phyloP scores from a whole-genome alignment of 768 basidiomycete genomes.

The Lactarius quietus region DNA sequence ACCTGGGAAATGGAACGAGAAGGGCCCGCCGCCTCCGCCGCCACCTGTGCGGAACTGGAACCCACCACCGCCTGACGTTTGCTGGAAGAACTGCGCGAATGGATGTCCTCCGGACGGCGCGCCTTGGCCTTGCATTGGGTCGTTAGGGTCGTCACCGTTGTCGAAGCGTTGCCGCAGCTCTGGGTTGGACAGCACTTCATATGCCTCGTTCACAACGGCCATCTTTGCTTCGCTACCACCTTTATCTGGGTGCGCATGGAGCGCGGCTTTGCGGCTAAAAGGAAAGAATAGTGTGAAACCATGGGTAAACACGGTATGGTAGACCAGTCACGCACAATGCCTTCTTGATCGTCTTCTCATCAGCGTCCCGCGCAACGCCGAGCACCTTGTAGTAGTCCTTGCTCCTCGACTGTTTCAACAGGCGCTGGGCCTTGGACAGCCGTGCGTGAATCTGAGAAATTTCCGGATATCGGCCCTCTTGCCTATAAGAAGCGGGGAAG shows the following conservation, averaged over 20 bases:
- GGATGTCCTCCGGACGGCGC: constrained; percentile 52
- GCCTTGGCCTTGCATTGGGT: constrained; percentile 58
- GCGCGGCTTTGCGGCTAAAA: constrained; percentile 71
- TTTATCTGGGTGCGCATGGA: constrained; percentile 89
- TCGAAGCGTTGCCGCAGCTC: constrained; percentile 88
- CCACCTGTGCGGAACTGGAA: constrained; percentile 31
- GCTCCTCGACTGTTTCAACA: constrained; percentile 83
- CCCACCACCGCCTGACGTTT: constrained; percentile 35
- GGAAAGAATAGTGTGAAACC: constrained; percentile 15
- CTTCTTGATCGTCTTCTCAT: constrained; percentile 88
- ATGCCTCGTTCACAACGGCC: constrained; percentile 93
- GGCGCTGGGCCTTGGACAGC: constrained; percentile 77
- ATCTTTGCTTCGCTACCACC: constrained; percentile 93
- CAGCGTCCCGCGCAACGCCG: constrained; percentile 84
- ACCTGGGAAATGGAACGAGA: constrained; percentile 18
- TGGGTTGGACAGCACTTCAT: constrained; percentile 83
- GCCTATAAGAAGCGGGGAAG: background rate
- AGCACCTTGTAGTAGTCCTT: constrained; percentile 99
- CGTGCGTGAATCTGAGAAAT: constrained; percentile 57
- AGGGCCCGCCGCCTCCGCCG: constrained; percentile 2
- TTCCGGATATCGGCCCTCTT: background rate
- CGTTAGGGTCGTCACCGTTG: constrained; percentile 95
- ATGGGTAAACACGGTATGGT: background rate
- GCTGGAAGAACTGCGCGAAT: constrained; percentile 84
- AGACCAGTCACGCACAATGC: constrained; percentile 61